A percentile compares a stretch with the other conserved stretches of the same genome.
Evolutionary conservation across 306 rosid genomes (phyloP).

Genomic region (Cucumis melo): DNA sequence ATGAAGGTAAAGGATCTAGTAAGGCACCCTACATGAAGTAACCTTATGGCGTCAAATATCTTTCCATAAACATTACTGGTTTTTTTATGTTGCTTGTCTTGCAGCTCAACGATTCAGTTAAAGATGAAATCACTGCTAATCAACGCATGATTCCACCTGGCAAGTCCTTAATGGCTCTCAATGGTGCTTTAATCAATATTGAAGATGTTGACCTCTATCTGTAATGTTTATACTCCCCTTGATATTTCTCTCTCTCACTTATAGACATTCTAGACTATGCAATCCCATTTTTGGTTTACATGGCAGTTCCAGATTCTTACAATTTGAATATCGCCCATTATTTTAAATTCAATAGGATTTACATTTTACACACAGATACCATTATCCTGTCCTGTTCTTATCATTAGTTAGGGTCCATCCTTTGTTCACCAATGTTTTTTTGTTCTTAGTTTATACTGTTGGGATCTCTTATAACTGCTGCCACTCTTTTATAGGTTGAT

Average conservation of each 20-base stretch:
- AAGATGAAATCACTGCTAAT: conserved; percentile 82
- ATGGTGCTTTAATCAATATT: conserved; percentile 90
- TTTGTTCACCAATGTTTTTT: background rate
- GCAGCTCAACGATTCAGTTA: conserved; percentile 84
- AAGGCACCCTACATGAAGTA: background rate
- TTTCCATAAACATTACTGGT: background rate
- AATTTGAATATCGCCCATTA: background rate
- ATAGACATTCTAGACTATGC: background rate
- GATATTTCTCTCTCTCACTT: conserved; percentile 18
- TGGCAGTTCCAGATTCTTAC: background rate
- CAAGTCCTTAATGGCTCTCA: conserved; percentile 95
- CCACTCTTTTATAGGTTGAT: conserved; percentile 47
- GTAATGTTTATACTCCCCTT: conserved; percentile 50
- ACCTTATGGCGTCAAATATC: background rate
- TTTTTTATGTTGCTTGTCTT: conserved; percentile 10
- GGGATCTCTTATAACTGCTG: background rate
- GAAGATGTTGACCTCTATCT: conserved; percentile 91
- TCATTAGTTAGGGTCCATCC: background rate
- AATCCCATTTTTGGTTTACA: background rate
- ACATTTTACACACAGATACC: background rate
- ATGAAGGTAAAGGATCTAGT: conserved; percentile 52
- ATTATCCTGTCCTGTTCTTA: background rate
- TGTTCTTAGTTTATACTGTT: background rate
- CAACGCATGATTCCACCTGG: conserved; percentile 99
- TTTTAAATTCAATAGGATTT: background rate